phyloP scores from a whole-genome alignment of 2,329 filamentous ascomycete species.

The Xylariaceae sp. region DNA sequence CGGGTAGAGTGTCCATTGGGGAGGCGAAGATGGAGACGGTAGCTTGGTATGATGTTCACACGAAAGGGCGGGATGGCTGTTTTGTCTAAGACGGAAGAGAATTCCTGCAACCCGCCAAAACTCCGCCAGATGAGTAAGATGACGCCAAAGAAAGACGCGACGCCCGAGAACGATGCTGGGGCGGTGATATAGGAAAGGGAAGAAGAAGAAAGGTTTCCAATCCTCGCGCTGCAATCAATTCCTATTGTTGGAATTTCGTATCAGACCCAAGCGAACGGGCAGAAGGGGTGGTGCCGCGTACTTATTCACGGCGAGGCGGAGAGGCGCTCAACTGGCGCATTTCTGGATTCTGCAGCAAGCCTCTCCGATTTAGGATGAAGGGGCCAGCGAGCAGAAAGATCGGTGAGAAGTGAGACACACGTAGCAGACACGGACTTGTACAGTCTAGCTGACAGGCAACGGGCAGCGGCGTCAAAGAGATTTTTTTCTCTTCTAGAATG shows the following conservation, averaged over 20 bases:
- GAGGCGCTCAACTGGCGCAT: constrained; percentile 21
- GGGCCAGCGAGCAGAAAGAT: constrained; percentile 26
- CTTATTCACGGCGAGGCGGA: constrained; percentile 26
- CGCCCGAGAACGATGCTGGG: constrained; percentile 13
- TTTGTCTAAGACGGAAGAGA: constrained; percentile 5
- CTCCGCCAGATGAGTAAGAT: constrained; percentile 23
- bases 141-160: constrained; percentile 13
- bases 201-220: constrained; percentile 15
- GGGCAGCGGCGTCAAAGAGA: constrained; percentile 14
- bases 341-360: constrained; percentile 30
- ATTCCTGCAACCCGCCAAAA: constrained; percentile 7
- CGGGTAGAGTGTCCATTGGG: constrained; percentile 34
- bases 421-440: constrained; percentile 9
- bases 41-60: neutral
- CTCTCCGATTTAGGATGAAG: constrained; percentile 30
- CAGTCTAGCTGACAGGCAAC: no score
- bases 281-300: constrained; percentile 20
- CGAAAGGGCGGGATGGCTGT: constrained; percentile 14
- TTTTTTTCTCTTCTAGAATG: constrained; percentile 16
- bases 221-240: constrained; percentile 11
- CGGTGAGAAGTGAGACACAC: constrained; percentile 34
- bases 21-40: constrained; percentile 3
- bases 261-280: constrained; percentile 17
- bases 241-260: constrained; percentile 13
- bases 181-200: constrained; percentile 1